phyloP scores from a whole-genome alignment of 1,284 basidiomycete genomes.

The Ustilago trichophora region DNA sequence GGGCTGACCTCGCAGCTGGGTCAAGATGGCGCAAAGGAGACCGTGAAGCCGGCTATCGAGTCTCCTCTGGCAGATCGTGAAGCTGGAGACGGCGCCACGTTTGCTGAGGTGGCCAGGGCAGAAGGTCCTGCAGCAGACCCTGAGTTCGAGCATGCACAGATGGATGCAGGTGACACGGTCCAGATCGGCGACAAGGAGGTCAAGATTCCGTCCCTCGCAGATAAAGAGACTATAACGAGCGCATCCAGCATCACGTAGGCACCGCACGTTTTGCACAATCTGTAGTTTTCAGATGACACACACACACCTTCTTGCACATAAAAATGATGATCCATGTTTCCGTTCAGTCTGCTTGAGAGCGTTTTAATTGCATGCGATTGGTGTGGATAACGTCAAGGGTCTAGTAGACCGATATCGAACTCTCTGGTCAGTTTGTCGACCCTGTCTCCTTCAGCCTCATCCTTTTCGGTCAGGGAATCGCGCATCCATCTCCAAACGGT shows the following conservation, averaged over 20 bases:
- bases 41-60: background rate
- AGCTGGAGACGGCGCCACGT: background rate
- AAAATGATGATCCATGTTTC: too few species aligned
- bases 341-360: slow-evolving; percentile 23
- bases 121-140: slow-evolving; percentile 27
- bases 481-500: slow-evolving; percentile 67
- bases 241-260: background rate
- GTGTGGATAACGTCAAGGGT: slow-evolving; percentile 41
- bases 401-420: slow-evolving; percentile 30
- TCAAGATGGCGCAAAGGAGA: too few species aligned
- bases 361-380: slow-evolving; percentile 14
- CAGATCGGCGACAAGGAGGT: slow-evolving; percentile 20
- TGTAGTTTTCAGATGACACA: too few species aligned
- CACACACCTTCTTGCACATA: too few species aligned
- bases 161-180: slow-evolving; percentile 17
- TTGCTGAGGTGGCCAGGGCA: slow-evolving; percentile 22
- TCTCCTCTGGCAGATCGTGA: background rate
- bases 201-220: slow-evolving; percentile 7
- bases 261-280: too few species aligned
- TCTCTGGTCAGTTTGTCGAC: slow-evolving; percentile 6
- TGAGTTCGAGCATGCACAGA: slow-evolving; percentile 14
- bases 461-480: background rate
- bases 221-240: background rate
- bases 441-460: too few species aligned
- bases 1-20: background rate